A percentile compares a stretch with the other conserved stretches of the same genome.
These are phyloP conservation scores for Pontederia crassipes DNA, from an alignment of 176 grass and related monocot genomes.

Conservation along the genomic window DNA sequence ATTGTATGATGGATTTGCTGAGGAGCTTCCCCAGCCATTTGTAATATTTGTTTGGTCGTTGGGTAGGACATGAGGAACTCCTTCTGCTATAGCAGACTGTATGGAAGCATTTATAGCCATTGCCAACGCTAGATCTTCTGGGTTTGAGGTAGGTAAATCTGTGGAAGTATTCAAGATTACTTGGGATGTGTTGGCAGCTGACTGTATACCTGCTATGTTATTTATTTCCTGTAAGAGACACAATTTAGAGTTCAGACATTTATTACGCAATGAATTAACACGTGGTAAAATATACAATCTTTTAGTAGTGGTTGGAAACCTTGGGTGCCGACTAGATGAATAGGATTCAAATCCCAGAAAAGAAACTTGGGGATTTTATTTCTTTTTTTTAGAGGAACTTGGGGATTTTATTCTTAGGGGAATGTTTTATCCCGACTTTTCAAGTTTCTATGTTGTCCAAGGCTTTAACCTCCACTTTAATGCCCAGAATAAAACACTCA, in stretches of 20 bases:
- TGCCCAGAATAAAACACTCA: no score
- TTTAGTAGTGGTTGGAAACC: no score
- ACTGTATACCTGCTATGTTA: not conserved
- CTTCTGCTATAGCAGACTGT: slow-evolving; percentile 72
- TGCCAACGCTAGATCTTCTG: slow-evolving; percentile 62
- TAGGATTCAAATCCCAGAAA: no score
- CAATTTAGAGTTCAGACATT: not conserved
- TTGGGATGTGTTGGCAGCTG: not conserved
- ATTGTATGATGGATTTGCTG: slow-evolving; percentile 41
- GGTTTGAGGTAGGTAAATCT: slow-evolving; percentile 25
- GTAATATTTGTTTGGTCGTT: slow-evolving; percentile 19
- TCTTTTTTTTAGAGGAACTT: no score
- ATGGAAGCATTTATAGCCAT: slow-evolving; percentile 96
- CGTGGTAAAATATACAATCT: not conserved
- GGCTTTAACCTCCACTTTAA: no score
- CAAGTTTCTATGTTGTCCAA: no score
- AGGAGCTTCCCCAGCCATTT: slow-evolving; percentile 37
- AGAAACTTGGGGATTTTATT: no score
- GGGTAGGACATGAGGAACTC: slow-evolving; percentile 53
- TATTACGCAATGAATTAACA: not conserved
- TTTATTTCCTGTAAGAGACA: slow-evolving; percentile 6
- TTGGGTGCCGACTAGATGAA: no score
- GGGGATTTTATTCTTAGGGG: no score
- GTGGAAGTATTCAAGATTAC: slow-evolving; percentile 11
- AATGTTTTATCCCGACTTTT: no score